Evolutionary conservation across 2,329 filamentous ascomycete species (phyloP).

Genomic region (Penicillium psychrosexuale): DNA sequence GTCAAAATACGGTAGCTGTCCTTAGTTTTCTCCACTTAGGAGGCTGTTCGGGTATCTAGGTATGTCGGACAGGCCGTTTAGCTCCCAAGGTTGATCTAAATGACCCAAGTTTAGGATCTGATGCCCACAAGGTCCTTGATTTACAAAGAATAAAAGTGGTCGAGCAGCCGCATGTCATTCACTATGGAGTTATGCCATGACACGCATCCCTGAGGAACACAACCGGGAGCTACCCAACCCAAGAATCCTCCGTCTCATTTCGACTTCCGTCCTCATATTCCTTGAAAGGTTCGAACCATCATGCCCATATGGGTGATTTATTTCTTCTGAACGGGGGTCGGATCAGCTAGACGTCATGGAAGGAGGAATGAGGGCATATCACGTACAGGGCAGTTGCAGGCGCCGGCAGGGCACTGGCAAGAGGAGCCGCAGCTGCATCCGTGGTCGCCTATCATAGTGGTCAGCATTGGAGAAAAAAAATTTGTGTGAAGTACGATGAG

Average conservation of each 20-base stretch:
- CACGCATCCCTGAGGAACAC: neutral
- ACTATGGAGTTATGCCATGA: conserved; percentile 7
- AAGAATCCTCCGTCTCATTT: conserved; percentile 1
- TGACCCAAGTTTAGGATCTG: conserved; percentile 12
- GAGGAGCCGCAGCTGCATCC: conserved; percentile 42
- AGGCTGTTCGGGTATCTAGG: neutral
- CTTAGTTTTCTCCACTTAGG: neutral
- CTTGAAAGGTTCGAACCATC: neutral
- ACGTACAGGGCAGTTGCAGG: conserved; percentile 42
- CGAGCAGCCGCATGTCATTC: conserved; percentile 11
- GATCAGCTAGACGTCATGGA: conserved; percentile 8
- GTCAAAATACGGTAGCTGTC: neutral
- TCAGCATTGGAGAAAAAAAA: conserved; percentile 7
- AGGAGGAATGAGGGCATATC: neutral
- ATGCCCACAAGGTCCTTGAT: conserved; percentile 25
- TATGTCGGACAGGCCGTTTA: conserved; percentile 1
- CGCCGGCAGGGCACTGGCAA: conserved; percentile 42
- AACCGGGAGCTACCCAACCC: neutral
- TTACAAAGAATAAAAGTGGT: conserved; percentile 17
- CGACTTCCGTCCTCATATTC: neutral
- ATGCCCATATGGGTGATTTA: conserved; percentile 14
- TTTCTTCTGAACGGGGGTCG: conserved; percentile 14
- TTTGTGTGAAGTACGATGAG: neutral
- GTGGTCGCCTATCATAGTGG: conserved; percentile 31
- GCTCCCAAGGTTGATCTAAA: conserved; percentile 13